A percentile compares a stretch with the other conserved stretches of the same genome.
These are phyloP conservation scores for Ammopiptanthus mongolicus DNA, from an alignment of 306 rosid species.

Conservation along the genomic window DNA sequence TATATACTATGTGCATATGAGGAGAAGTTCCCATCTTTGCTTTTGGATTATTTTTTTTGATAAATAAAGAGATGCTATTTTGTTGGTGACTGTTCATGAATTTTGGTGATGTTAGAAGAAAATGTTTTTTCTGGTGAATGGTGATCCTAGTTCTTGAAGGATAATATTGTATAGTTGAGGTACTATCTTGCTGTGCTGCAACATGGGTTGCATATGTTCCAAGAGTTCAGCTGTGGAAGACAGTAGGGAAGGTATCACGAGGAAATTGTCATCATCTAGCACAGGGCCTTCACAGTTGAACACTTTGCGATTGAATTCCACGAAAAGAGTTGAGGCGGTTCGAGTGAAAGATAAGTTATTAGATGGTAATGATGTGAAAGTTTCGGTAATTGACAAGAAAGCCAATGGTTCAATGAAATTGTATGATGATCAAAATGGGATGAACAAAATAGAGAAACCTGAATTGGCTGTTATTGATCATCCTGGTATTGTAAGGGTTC, in stretches of 20 bases:
- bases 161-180: constrained; percentile 7
- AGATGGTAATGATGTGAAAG: constrained; percentile 40
- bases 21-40: constrained; percentile 18
- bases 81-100: constrained; percentile 21
- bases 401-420: constrained; percentile 42
- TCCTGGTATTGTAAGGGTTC: constrained; percentile 60
- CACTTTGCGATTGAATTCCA: constrained; percentile 47
- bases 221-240: constrained; percentile 75
- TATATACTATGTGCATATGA: neutral
- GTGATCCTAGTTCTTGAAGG: constrained; percentile 16
- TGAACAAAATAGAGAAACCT: constrained; percentile 42
- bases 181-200: constrained; percentile 22
- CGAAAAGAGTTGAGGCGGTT: constrained; percentile 50
- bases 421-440: constrained; percentile 46
- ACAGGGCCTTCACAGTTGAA: constrained; percentile 38
- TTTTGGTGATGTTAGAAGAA: constrained; percentile 27
- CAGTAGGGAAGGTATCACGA: constrained; percentile 40
- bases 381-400: constrained; percentile 53
- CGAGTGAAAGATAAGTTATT: constrained; percentile 35
- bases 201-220: constrained; percentile 69
- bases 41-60: neutral
- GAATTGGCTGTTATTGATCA: constrained; percentile 33
- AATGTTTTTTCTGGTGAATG: constrained; percentile 14
- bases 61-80: neutral
- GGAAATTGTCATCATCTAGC: constrained; percentile 37